Evolutionary conservation across 371 early-diverging fungal genomes (phyloP).

Genomic region (Mortierella sp.): DNA sequence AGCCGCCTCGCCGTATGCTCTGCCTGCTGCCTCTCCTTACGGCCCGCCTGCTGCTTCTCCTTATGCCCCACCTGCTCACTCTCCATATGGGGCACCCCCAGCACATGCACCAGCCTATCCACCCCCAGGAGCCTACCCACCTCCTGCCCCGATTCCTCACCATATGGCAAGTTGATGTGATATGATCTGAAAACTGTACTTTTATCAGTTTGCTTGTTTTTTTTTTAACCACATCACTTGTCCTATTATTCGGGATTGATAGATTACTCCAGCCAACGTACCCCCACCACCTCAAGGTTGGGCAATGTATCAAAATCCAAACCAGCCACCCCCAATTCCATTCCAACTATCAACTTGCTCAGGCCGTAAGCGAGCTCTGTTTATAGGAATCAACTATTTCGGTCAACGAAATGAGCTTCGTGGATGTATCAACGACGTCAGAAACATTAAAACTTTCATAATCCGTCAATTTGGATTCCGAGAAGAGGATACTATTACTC

Average conservation of each 20-base stretch:
- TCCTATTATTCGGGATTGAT: background rate
- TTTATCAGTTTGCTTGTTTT: background rate
- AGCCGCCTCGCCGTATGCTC: constrained; percentile 16
- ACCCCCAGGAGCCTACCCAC: constrained; percentile 13
- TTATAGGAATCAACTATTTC: constrained; percentile 95
- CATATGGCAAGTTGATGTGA: constrained; percentile 21
- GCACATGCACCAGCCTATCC: constrained; percentile 3
- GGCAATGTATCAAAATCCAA: constrained; percentile 33
- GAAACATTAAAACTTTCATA: constrained; percentile 85
- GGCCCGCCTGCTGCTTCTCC: constrained; percentile 24
- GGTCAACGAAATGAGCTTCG: constrained; percentile 73
- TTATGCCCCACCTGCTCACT: constrained; percentile 18
- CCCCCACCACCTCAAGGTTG: constrained; percentile 48
- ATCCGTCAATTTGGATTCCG: constrained; percentile 73
- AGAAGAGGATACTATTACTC: constrained; percentile 79
- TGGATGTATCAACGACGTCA: constrained; percentile 94
- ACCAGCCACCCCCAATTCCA: constrained; percentile 25
- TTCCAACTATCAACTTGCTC: constrained; percentile 81
- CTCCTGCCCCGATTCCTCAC: constrained; percentile 26
- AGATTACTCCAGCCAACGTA: constrained; percentile 38
- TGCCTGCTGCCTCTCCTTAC: constrained; percentile 21
- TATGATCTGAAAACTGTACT: background rate
- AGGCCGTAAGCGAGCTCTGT: constrained; percentile 84
- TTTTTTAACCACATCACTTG: background rate
- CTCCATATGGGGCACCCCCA: constrained; percentile 5